A percentile compares a stretch with the other conserved stretches of the same genome.
These are phyloP conservation scores for Plantago major DNA, from an alignment of 257 asterid genomes.

Conservation along the genomic window DNA sequence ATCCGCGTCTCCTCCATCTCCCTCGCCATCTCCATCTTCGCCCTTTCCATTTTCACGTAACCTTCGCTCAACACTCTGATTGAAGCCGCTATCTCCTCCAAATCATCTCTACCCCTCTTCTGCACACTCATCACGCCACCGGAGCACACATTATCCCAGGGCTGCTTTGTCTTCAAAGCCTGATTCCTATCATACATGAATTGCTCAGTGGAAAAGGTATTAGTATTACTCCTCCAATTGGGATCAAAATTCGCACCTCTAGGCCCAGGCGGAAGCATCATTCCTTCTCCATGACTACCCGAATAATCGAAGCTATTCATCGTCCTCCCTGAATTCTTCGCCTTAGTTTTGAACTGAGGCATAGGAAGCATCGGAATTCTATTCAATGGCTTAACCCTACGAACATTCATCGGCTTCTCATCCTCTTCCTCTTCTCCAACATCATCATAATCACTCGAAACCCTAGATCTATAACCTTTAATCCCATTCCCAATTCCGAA, in stretches of 20 bases:
- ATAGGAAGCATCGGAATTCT: slow-evolving; percentile 22
- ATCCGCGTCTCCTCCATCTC: slow-evolving; percentile 79
- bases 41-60: slow-evolving; percentile 72
- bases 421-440: slow-evolving; percentile 40
- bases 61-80: slow-evolving; percentile 75
- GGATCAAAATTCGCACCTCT: slow-evolving; percentile 28
- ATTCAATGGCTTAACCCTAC: slow-evolving; percentile 24
- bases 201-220: slow-evolving; percentile 28
- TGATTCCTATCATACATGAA: slow-evolving; percentile 26
- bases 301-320: slow-evolving; percentile 22
- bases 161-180: slow-evolving; percentile 29
- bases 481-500: slow-evolving; percentile 24
- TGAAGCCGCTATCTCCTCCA: slow-evolving; percentile 68
- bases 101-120: slow-evolving; percentile 49
- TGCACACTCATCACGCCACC: slow-evolving; percentile 25
- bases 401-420: slow-evolving; percentile 16
- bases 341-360: slow-evolving; percentile 28
- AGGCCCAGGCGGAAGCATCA: slow-evolving; percentile 31
- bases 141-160: slow-evolving; percentile 23
- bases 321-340: slow-evolving; percentile 29
- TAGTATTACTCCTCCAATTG: slow-evolving; percentile 18
- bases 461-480: slow-evolving; percentile 25
- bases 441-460: slow-evolving; percentile 24
- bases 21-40: slow-evolving; percentile 87
- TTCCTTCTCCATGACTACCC: slow-evolving; percentile 27